Evolutionary conservation across 2,329 filamentous ascomycete species (phyloP).

Genomic region (Cephalotrichum gorgonifer): DNA sequence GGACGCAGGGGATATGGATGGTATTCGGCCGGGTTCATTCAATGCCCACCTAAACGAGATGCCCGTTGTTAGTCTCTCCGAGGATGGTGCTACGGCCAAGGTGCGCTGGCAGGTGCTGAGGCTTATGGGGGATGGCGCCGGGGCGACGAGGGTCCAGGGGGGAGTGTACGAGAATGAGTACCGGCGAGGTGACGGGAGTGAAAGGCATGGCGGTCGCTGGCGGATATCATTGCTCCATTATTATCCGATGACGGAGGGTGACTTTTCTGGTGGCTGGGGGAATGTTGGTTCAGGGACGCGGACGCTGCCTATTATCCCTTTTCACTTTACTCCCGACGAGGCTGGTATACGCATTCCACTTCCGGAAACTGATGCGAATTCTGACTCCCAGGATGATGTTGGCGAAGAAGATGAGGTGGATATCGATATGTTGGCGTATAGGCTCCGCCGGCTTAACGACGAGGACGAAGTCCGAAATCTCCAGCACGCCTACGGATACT

Average conservation of each 20-base stretch:
- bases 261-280: not conserved
- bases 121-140: slow-evolving; percentile 1
- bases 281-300: slow-evolving; percentile 1
- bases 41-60: slow-evolving; percentile 1
- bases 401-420: not conserved
- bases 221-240: not conserved
- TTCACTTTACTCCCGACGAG: slow-evolving; percentile 2
- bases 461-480: slow-evolving; percentile 3
- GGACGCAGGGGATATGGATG: slow-evolving; percentile 1
- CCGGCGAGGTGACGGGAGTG: not conserved
- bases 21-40: not conserved
- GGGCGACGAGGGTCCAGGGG: not conserved
- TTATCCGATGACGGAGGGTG: not conserved
- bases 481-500: slow-evolving; percentile 2
- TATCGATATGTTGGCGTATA: not conserved
- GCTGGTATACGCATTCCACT: slow-evolving; percentile 1
- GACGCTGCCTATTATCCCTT: not conserved
- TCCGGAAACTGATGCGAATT: not conserved
- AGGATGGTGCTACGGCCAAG: not conserved
- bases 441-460: not conserved
- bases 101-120: slow-evolving; percentile 1
- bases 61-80: slow-evolving; percentile 1
- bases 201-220: not conserved
- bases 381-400: not conserved
- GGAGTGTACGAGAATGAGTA: slow-evolving; percentile 4